These are phyloP conservation scores for Mucor lusitanicus DNA, from an alignment of 371 early-diverging fungal species.

Conservation along the genomic window DNA sequence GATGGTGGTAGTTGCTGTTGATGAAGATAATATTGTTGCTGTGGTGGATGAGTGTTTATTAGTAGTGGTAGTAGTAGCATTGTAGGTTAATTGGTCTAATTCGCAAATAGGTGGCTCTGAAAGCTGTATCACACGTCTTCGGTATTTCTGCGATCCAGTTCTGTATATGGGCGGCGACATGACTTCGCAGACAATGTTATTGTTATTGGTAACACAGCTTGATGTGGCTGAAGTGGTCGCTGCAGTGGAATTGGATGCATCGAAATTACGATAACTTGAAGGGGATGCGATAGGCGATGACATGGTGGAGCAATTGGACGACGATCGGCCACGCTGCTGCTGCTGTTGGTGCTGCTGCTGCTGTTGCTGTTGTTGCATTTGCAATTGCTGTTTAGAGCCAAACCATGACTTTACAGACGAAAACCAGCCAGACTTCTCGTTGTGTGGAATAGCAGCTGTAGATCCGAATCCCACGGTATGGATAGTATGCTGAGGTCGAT, in stretches of 20 bases:
- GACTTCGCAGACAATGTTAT: neutral
- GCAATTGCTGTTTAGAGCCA: slow-evolving; percentile 24
- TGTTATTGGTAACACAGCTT: neutral
- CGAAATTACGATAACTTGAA: slow-evolving; percentile 19
- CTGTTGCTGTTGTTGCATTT: slow-evolving; percentile 6
- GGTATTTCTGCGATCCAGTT: slow-evolving; percentile 30
- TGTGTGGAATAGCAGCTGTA: neutral
- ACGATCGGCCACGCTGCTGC: slow-evolving; percentile 11
- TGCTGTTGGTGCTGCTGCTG: slow-evolving; percentile 12
- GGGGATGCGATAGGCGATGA: slow-evolving; percentile 18
- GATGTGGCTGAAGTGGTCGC: neutral
- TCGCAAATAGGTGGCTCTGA: slow-evolving; percentile 35
- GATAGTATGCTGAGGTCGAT: slow-evolving; percentile 9
- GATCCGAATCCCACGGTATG: slow-evolving; percentile 31
- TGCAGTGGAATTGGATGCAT: neutral
- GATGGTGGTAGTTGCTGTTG: neutral
- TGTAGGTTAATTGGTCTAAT: slow-evolving; percentile 39
- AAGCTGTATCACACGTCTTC: slow-evolving; percentile 31
- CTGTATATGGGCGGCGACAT: slow-evolving; percentile 34
- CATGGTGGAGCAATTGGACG: slow-evolving; percentile 10
- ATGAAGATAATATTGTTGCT: neutral
- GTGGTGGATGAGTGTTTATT: slow-evolving; percentile 9
- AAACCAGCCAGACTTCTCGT: slow-evolving; percentile 39
- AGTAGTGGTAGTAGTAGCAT: slow-evolving; percentile 21
- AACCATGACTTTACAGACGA: slow-evolving; percentile 55